A percentile compares a stretch with the other conserved stretches of the same genome.
Conservation (phyloP, 768 basidiomycete genomes). For the Tricholoma bakamatsutake region DNA sequence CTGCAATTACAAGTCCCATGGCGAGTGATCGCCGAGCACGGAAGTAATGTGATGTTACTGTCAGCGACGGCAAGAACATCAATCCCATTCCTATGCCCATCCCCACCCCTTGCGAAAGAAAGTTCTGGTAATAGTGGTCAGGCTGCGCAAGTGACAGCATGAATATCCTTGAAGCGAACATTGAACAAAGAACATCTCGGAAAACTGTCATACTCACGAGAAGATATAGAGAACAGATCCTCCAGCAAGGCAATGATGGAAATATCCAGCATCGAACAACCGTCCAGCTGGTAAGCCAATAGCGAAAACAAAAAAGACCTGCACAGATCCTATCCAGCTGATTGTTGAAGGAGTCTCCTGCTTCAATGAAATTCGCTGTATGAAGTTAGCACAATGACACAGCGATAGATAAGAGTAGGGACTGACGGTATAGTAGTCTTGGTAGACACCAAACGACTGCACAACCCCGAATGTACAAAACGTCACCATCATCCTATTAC, state of each 20-base stretch:
- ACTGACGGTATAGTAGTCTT: slow-evolving; percentile 44
- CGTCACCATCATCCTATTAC: slow-evolving; percentile 31
- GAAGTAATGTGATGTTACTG: slow-evolving; percentile 53
- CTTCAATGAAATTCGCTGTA: slow-evolving; percentile 29
- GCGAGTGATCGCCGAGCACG: slow-evolving; percentile 40
- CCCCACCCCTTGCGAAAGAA: slow-evolving; percentile 51
- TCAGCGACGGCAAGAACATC: slow-evolving; percentile 46
- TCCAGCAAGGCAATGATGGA: slow-evolving; percentile 33
- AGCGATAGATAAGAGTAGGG: not conserved
- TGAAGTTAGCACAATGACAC: not conserved
- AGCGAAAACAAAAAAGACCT: slow-evolving; percentile 44
- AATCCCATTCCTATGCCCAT: slow-evolving; percentile 53
- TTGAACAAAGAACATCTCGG: not conserved
- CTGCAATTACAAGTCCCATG: slow-evolving; percentile 51
- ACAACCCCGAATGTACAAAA: slow-evolving; percentile 47
- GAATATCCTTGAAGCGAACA: slow-evolving; percentile 30
- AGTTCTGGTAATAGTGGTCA: slow-evolving; percentile 44
- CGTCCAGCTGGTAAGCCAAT: slow-evolving; percentile 38
- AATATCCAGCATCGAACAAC: slow-evolving; percentile 46
- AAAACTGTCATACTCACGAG: slow-evolving; percentile 26
- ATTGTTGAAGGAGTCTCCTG: slow-evolving; percentile 37
- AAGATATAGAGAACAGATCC: slow-evolving; percentile 37
- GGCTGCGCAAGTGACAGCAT: slow-evolving; percentile 45
- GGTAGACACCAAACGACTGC: slow-evolving; percentile 46
- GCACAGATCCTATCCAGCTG: slow-evolving; percentile 47